Conservation (phyloP, 1,284 basidiomycete species). For the Malassezia caprae region DNA sequence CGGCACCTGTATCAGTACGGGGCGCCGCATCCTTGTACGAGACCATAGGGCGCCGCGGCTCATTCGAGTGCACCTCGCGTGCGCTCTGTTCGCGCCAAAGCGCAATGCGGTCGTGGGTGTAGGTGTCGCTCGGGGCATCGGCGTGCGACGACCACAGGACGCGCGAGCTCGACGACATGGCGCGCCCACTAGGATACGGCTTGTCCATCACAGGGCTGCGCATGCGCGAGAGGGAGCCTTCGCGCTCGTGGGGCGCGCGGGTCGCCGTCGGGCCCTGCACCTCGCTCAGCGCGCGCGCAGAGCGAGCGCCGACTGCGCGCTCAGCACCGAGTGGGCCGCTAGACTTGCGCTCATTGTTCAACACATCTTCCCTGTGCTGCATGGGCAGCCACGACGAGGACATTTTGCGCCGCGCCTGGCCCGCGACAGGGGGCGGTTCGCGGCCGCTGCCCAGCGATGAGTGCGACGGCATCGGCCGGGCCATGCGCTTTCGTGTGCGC, state of each 20-base stretch:
- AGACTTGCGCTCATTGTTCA: not conserved
- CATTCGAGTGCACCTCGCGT: not conserved
- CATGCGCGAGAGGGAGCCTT: not conserved
- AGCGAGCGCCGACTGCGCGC: not conserved
- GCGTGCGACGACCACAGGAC: not conserved
- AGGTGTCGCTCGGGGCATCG: not conserved
- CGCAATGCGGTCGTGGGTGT: slow-evolving; percentile 13
- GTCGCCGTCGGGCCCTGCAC: not conserved
- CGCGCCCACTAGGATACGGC: not conserved
- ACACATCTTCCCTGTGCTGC: not conserved
- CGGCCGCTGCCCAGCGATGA: slow-evolving; percentile 11
- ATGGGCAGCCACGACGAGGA: not conserved
- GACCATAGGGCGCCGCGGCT: not conserved
- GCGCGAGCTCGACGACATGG: slow-evolving; percentile 11
- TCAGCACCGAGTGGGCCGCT: not conserved
- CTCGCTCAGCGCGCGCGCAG: not conserved
- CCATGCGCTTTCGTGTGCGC: not conserved
- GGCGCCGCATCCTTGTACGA: not conserved
- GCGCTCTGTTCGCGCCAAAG: slow-evolving; percentile 14
- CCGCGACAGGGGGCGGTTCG: not conserved
- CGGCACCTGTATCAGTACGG: not conserved
- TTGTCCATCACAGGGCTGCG: not conserved
- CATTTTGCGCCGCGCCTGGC: not conserved
- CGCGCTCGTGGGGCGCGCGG: not conserved
- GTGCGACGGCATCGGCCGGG: slow-evolving; percentile 1